Base-by-base conservation (phyloP, 176 grass and related monocot genomes). In the Juncus effusus region DNA sequence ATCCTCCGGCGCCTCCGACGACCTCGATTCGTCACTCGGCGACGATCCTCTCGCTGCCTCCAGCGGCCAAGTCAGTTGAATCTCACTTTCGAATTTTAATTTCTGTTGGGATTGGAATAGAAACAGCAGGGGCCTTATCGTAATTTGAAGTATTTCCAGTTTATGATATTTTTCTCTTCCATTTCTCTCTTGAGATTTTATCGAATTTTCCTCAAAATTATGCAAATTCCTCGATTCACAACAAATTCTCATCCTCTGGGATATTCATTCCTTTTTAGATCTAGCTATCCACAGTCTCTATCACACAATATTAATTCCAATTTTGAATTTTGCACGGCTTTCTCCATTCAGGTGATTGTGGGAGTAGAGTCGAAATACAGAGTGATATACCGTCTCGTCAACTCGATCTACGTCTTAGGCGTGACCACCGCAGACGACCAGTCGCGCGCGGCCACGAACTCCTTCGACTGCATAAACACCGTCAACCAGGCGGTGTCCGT, bases 341-440 rank as follows among this genome's bases (percentile, higher is more conserved):
- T 76, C 6, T 72, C 80, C 10, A 89, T 86, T 51, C 94, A 99
- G 85, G 80, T 99, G 15, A 86, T 90, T 13, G 94, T 99, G 58
- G 94, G 94, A 12, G 85, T 99, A 10, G 94, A 99, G 78, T 93
- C 89, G 53, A 90, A 99, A 71, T 99, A 99, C 67, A 85, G 94
- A 74, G 81, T 99, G 5, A 86, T 99, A 6, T 99, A 99, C 61
- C 94, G 94, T 54, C 85, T 99, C 16, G 94, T 99, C 7, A 99
- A 99, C 75, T 86, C 85, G 74, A 92, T 99, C 61, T 99, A 99
- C 70, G 89, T 99, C 59, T 88, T 99, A 15, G 89, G 94, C 41
- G 73, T 99, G 44, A 99, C 94, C 59, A 93, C 88, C 72, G 76
- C 89, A 44, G 80, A 87, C 68, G 88, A 99, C 73, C 85, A 90